Base-by-base conservation (phyloP, 2,329 filamentous ascomycete genomes). In the Xylariaceae sp. region DNA sequence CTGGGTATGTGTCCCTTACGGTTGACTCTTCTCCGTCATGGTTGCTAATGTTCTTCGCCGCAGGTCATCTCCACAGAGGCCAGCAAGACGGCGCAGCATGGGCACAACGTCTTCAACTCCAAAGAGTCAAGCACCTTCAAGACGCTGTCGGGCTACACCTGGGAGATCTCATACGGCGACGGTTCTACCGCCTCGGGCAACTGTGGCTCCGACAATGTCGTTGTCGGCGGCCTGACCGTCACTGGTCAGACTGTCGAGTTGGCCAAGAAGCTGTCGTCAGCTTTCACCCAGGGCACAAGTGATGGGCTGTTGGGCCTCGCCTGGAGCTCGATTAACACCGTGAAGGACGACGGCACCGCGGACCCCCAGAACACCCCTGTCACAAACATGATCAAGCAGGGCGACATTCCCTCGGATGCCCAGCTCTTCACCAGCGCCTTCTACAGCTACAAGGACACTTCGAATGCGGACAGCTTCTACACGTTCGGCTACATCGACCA, bases 401-500 rank as follows among this genome's bases (percentile, higher is more conserved):
- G 54, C 1, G 57, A 60, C 51, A 39, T 75, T 56, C 64, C 70
- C 3, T 57, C 64, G 29, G 60, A 61, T 1, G 51, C 67, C 2
- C 64, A 75, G 49, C 63, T 83, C 5, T 83, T 83, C 58, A 83
- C 78, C 0, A 74, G 68, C 14, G 76, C 76, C 36, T 65, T 83
- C 29, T 76, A 76, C 43, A 67, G 69, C 45, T 62, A 67, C 57
- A 61, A 68, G 29, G 72, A 78, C 47, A 57, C 66, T 34, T 51
- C 60, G 21, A 44, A 52, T 27, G 65, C 67, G 25, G 33, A 64
- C 31, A 72, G 69, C 0, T 86, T 83, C 61, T 86, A 81, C 60
- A 85, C 81, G 1, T 85, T 86, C 43, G 82, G 82, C 14, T 81
- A 67, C 55, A 80, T 86, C 49, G 80, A 85, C 47, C 51, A 79